Evolutionary conservation across 352 stramenopile genomes (phyloP).

Genomic region (Phytophthora cajani): DNA sequence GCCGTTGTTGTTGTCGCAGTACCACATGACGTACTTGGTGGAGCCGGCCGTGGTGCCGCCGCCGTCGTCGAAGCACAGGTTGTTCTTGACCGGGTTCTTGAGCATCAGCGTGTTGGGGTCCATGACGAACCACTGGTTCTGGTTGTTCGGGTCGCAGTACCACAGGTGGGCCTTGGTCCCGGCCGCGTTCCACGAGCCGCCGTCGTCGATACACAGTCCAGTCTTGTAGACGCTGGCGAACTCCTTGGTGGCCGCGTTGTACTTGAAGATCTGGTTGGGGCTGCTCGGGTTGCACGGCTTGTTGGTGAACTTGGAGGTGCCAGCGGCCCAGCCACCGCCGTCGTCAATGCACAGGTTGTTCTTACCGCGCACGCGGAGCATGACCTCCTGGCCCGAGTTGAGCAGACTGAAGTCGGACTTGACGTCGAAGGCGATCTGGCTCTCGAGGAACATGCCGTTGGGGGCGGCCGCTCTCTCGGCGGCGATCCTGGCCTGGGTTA

Average conservation of each 20-base stretch:
- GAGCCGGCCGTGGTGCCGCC: conserved; percentile 9
- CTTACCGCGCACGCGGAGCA: conserved; percentile 15
- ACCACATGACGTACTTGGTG: conserved; percentile 24
- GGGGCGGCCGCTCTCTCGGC: not conserved
- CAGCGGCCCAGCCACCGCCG: conserved; percentile 24
- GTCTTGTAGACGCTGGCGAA: conserved; percentile 31
- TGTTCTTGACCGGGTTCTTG: conserved; percentile 34
- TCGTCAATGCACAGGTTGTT: conserved; percentile 44
- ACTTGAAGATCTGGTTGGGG: conserved; percentile 41
- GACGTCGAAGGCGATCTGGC: not conserved
- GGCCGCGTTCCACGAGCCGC: conserved; percentile 16
- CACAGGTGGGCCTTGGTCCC: conserved; percentile 25
- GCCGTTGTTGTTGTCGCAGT: conserved; percentile 24
- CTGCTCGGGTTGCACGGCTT: conserved; percentile 38
- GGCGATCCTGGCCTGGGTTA: not conserved
- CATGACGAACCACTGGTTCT: conserved; percentile 35
- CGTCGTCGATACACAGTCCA: conserved; percentile 32
- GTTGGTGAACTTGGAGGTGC: conserved; percentile 28
- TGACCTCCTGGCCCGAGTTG: not conserved
- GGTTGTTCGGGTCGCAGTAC: conserved; percentile 35
- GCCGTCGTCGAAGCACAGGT: conserved; percentile 40
- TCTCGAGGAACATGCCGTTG: not conserved
- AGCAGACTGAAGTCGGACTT: not conserved
- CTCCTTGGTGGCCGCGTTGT: conserved; percentile 16
- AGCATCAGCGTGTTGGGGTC: conserved; percentile 32